phyloP scores from a whole-genome alignment of 2,329 filamentous ascomycete species.

The Emmonsiellopsis sp. region DNA sequence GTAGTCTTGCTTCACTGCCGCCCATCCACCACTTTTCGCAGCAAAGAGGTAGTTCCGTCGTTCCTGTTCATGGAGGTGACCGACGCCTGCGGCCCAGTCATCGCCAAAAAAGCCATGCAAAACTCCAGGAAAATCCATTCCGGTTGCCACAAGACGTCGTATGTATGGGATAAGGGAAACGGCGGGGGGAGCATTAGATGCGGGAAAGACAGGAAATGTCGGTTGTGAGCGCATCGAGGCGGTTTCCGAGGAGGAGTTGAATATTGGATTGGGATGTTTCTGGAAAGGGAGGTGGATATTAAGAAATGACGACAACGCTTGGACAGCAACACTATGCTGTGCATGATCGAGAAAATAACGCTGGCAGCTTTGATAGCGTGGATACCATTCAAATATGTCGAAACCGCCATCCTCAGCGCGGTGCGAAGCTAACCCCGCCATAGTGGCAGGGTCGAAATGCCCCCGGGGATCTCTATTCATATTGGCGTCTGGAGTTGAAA shows the following conservation, averaged over 20 bases:
- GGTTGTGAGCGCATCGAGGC: slow-evolving; percentile 10
- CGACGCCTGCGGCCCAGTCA: slow-evolving; percentile 73
- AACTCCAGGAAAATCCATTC: slow-evolving; percentile 79
- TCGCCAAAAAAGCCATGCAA: slow-evolving; percentile 96
- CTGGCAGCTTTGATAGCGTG: slow-evolving; percentile 80
- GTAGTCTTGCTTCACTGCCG: slow-evolving; percentile 80
- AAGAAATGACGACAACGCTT: slow-evolving; percentile 80
- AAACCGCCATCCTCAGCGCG: slow-evolving; percentile 38
- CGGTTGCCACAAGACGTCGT: slow-evolving; percentile 79
- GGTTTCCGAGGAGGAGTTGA: slow-evolving; percentile 30
- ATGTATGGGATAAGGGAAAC: slow-evolving; percentile 81
- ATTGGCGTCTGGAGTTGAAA: slow-evolving; percentile 9
- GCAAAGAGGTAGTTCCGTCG: slow-evolving; percentile 91
- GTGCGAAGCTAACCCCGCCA: slow-evolving; percentile 29
- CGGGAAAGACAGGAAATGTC: neutral
- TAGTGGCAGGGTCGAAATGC: slow-evolving; percentile 29
- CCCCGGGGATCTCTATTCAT: slow-evolving; percentile 3
- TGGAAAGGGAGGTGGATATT: slow-evolving; percentile 91
- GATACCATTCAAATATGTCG: slow-evolving; percentile 82
- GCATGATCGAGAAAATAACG: slow-evolving; percentile 87
- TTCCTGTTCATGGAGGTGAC: slow-evolving; percentile 77
- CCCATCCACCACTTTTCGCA: slow-evolving; percentile 85
- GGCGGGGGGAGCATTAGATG: slow-evolving; percentile 21
- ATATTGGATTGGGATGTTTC: slow-evolving; percentile 44
- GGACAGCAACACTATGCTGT: slow-evolving; percentile 72